phyloP scores from a whole-genome alignment of 148 eudicot genomes.

The Tetragonia tetragonoides region DNA sequence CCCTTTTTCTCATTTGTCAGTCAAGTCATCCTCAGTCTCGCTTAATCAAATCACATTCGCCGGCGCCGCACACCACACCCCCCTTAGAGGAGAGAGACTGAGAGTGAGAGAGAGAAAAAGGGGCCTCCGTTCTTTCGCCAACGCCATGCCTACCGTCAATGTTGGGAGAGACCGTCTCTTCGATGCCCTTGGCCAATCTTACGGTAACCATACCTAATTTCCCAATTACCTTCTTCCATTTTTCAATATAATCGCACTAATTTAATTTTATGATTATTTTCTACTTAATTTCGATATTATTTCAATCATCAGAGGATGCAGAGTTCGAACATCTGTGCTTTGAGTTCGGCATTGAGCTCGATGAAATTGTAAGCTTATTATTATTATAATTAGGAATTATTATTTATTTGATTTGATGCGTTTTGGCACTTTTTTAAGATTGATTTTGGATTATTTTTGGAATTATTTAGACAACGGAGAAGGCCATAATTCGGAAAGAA shows the following conservation, averaged over 20 bases:
- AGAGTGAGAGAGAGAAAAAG: no score
- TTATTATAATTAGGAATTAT: no score
- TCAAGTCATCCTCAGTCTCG: no score
- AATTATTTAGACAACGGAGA: constrained; percentile 74
- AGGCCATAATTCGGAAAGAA: constrained; percentile 83
- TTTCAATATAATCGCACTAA: neutral
- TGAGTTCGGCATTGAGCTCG: constrained; percentile 93
- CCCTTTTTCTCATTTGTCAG: no score
- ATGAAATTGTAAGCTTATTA: constrained; percentile 64
- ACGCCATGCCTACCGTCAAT: constrained; percentile 75
- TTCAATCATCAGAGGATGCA: constrained; percentile 40
- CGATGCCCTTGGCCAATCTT: constrained; percentile 48
- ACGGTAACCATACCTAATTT: constrained; percentile 27
- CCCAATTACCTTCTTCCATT: neutral
- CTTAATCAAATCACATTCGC: no score
- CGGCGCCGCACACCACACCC: no score
- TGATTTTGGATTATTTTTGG: neutral
- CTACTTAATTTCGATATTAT: neutral
- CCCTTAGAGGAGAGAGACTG: no score
- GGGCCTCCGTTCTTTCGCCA: no score
- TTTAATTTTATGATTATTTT: neutral
- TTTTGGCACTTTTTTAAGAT: neutral
- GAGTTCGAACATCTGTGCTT: constrained; percentile 85
- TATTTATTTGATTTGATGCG: neutral
- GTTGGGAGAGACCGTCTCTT: constrained; percentile 79